These are phyloP conservation scores for Ustilago trichophora DNA, from an alignment of 1,284 basidiomycete species.

Conservation along the genomic window DNA sequence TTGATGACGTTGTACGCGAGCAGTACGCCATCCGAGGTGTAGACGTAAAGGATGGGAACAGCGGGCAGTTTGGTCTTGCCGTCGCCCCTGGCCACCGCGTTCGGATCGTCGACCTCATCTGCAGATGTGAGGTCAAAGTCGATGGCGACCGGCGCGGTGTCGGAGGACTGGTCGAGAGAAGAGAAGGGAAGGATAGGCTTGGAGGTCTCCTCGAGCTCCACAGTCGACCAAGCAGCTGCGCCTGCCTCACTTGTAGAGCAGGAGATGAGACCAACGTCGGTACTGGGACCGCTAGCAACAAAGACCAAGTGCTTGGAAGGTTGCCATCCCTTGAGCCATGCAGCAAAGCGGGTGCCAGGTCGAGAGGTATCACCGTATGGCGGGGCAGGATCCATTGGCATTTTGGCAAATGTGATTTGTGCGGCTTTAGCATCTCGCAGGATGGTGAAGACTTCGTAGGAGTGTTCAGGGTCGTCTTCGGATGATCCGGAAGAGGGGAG, in stretches of 20 bases:
- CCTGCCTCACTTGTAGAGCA: constrained; percentile 64
- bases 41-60: constrained; percentile 77
- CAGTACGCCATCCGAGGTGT: constrained; percentile 81
- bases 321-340: constrained; percentile 75
- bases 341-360: constrained; percentile 72
- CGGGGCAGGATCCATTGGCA: constrained; percentile 71
- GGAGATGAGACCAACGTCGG: constrained; percentile 78
- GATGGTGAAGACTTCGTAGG: constrained; percentile 73
- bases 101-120: constrained; percentile 71
- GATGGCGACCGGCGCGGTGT: constrained; percentile 77
- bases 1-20: constrained; percentile 80
- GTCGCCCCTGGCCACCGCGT: constrained; percentile 70
- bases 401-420: constrained; percentile 70
- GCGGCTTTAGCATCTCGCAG: constrained; percentile 74
- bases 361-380: constrained; percentile 71
- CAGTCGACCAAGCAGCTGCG: constrained; percentile 74
- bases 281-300: constrained; percentile 77
- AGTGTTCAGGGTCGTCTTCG: constrained; percentile 67
- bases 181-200: constrained; percentile 74
- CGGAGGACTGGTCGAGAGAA: constrained; percentile 74
- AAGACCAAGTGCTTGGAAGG: constrained; percentile 74
- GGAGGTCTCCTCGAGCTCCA: constrained; percentile 79
- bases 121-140: constrained; percentile 76
- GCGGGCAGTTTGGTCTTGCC: constrained; percentile 68
- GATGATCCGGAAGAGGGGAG: constrained; percentile 46